Evolutionary conservation across 2,329 filamentous ascomycete species (phyloP), one percentile per base, ranked within the genome.

Genomic region (Xylariaceae sp.): DNA sequence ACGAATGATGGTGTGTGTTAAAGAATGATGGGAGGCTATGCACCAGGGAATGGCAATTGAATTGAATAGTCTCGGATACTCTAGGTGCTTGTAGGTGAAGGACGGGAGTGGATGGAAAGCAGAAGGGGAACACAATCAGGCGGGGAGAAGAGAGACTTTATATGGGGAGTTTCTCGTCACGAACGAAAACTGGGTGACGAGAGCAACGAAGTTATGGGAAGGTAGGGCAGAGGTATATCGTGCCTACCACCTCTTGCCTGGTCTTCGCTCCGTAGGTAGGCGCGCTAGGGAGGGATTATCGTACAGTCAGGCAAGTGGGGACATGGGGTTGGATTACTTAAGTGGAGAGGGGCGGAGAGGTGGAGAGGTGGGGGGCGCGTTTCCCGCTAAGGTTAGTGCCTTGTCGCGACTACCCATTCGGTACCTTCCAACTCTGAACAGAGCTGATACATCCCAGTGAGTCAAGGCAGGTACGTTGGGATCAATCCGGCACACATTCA

Each of bases 131-230:
- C 18, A 1, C 23, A 55, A 18, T 47, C 44, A 57, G 55, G 53
- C 62, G 62, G 60, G 62, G 62, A 63, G 47, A 34, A 13, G 57
- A 11, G 50, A 52, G 60, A 45, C 57, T 52, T 64, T 64, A 62
- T 64, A 64, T 49, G 55, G 47, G 35, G 49, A 51, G 13, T 30
- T 50, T 62, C 53, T 56, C 55, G 51, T 62, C 57, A 57, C 34
- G 51, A 56, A 39, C 39, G 39, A 48, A 7, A 7, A 18, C 23
- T 44, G 13, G 45, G 23, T 41, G 39, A 50, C 23, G 30, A 34
- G 37, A 45, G 17, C 18, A 47, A 52, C 4, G 50, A 56, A 50
- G 35, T 53, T 17, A 41, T 45, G 11, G 15, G 13, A 56, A 55
- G 4, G 17, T 53, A 37, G 54, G 47, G 18, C 4, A 17, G 37